These are phyloP conservation scores for Irpex sp. DNA, from an alignment of 1,284 basidiomycete species.

Conservation along the genomic window DNA sequence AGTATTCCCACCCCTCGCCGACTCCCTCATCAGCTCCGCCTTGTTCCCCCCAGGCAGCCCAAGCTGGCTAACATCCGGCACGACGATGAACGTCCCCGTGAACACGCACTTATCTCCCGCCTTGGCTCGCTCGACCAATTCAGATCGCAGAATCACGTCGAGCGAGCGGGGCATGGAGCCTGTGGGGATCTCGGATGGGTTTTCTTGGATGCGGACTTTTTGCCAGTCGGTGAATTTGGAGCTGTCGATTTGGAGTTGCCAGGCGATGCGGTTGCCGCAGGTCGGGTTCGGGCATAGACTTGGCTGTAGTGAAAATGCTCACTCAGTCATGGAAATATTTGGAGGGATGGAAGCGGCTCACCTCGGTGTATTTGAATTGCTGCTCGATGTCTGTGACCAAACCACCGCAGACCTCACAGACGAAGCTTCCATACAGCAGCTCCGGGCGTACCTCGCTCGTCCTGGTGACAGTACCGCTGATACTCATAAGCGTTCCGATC, in stretches of 20 bases:
- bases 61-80: constrained; percentile 96
- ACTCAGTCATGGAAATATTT: constrained; percentile 3
- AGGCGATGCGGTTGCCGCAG: constrained; percentile 87
- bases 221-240: constrained; percentile 99
- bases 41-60: constrained; percentile 93
- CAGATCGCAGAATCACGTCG: constrained; percentile 93
- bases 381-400: constrained; percentile 96
- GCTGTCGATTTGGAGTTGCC: constrained; percentile 95
- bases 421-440: constrained; percentile 90
- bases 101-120: constrained; percentile 99
- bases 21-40: constrained; percentile 88
- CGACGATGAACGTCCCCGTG: constrained; percentile 97
- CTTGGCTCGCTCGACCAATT: constrained; percentile 96
- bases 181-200: constrained; percentile 97
- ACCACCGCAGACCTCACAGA: constrained; percentile 86
- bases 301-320: constrained; percentile 49
- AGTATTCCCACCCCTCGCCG: constrained; percentile 60
- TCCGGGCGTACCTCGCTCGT: constrained; percentile 98
- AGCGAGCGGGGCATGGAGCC: constrained; percentile 97
- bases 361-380: constrained; percentile 99
- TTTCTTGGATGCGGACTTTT: constrained; percentile 98
- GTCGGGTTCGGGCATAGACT: constrained; percentile 90
- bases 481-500: constrained; percentile 90
- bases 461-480: constrained; percentile 95
- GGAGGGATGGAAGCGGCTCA: constrained; percentile 27